Evolutionary conservation across 441 rosid species (phyloP).

Genomic region (Pelargonium citronellum): DNA sequence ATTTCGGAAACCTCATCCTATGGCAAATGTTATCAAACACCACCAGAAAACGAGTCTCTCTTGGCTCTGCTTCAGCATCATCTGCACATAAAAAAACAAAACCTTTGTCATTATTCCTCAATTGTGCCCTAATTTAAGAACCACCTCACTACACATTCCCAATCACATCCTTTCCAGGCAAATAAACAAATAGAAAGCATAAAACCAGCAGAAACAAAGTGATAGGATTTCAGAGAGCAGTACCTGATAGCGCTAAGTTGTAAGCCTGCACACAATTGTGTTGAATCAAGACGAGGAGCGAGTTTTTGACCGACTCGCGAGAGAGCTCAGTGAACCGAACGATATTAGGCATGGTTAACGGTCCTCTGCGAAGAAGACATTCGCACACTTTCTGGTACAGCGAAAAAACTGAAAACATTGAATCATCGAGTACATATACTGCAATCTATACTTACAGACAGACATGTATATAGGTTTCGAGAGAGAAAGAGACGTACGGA

Average conservation of each 20-base stretch:
- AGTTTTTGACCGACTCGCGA: slow-evolving; percentile 48
- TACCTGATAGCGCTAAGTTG: slow-evolving; percentile 46
- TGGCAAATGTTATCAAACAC: slow-evolving; percentile 62
- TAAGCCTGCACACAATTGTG: slow-evolving; percentile 87
- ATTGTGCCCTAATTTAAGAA: slow-evolving; percentile 3
- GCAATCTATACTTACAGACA: background rate
- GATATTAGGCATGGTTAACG: slow-evolving; percentile 43
- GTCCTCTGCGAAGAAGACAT: slow-evolving; percentile 67
- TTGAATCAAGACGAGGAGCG: slow-evolving; percentile 65
- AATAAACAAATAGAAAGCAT: background rate
- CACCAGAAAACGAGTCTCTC: slow-evolving; percentile 49
- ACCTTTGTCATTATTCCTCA: background rate
- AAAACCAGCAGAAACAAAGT: background rate
- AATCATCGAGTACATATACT: background rate
- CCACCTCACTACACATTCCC: background rate
- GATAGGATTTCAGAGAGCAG: background rate
- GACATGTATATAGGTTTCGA: too few relatives aligned
- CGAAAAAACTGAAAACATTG: background rate
- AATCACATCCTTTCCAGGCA: background rate
- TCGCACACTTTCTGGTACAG: slow-evolving; percentile 67
- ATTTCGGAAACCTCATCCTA: slow-evolving; percentile 64
- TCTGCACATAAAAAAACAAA: slow-evolving; percentile 24
- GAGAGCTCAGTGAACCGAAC: slow-evolving; percentile 40
- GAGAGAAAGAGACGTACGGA: slow-evolving; percentile 36
- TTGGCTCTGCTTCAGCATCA: slow-evolving; percentile 40